Base-by-base conservation (phyloP, 2,329 filamentous ascomycete species). In the Fusarium drepaniforme region DNA sequence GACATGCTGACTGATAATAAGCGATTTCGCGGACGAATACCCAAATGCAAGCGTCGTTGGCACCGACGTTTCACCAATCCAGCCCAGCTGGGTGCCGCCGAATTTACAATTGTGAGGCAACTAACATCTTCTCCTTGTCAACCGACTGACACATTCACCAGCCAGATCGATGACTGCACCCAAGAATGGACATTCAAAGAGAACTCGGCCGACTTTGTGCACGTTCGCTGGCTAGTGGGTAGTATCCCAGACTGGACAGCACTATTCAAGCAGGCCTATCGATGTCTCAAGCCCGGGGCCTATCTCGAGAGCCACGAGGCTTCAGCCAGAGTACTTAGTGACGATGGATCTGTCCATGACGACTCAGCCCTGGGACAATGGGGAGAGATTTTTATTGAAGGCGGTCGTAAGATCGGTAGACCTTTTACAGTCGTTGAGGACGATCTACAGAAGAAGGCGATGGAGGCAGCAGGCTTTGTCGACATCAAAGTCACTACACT, bases 141-240 rank as follows among this genome's bases (percentile, higher is more conserved):
- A 25, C 25, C 16, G 8, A 13, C 8, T 7, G 4, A 62, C 44
- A 51, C 30, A 63, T 23, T 1, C 13, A 33, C 8, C 13, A 67
- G 65, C 37, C 65, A 67, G 30, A 67, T 67, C 23, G 65, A 83
- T 82, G 40, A 82, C 83, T 64, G 78, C 74, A 62, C 77, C 77
- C 90, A 42, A 4, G 37, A 42, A 1, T 58, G 23, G 58, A 44
- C 58, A 18, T 30, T 42, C 18, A n/a, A 44, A 11, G 37, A 42
- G 4, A 21, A 30, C 18, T n/a, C 37, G 11, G 23, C n/a, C 18
- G 37, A 60, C 13, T 60, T 42, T n/a, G 23, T 60, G 21, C 38
- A 60, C 13, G 9, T 60, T 1, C 37, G 37, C 58, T 44, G 37
- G 37, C 25, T 60, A 30, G 38, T 30, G 6, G 58, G 37, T 25